These are phyloP conservation scores for Dactylonectria macrodidyma DNA, from an alignment of 2,329 filamentous ascomycete species.

Conservation along the genomic window DNA sequence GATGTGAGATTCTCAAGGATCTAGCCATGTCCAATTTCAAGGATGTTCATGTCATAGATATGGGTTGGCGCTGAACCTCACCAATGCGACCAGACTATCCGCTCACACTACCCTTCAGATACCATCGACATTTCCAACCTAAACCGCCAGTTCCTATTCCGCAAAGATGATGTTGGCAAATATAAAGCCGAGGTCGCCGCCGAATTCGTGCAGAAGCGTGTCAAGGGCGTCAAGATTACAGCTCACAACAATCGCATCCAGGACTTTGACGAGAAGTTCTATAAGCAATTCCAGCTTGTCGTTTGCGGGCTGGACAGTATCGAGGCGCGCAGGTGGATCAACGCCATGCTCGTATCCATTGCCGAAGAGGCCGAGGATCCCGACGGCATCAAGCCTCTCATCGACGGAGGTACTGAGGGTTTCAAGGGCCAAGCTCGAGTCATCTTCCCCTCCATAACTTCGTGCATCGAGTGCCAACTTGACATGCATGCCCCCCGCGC, in stretches of 20 bases:
- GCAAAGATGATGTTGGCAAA: constrained; percentile 90
- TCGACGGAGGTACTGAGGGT: constrained; percentile 97
- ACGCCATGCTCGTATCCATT: constrained; percentile 91
- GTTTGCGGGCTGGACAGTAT: constrained; percentile 97
- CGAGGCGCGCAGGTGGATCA: constrained; percentile 98
- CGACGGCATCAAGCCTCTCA: constrained; percentile 91
- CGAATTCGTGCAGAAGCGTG: constrained; percentile 88
- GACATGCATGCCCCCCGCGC: constrained; percentile 98
- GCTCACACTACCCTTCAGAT: constrained; percentile 66
- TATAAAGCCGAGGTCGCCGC: constrained; percentile 95
- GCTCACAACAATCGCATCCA: constrained; percentile 96
- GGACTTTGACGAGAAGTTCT: constrained; percentile 96
- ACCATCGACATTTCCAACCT: constrained; percentile 99
- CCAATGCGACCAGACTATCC: not conserved
- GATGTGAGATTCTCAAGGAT: constrained; percentile 97
- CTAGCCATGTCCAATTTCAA: constrained; percentile 95
- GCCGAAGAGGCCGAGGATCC: constrained; percentile 83
- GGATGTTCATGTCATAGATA: constrained; percentile 98
- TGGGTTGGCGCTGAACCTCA: constrained; percentile 73
- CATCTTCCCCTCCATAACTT: constrained; percentile 91
- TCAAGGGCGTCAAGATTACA: constrained; percentile 92
- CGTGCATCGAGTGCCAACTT: constrained; percentile 97
- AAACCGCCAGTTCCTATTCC: constrained; percentile 97
- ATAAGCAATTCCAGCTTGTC: constrained; percentile 95
- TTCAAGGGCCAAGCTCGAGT: constrained; percentile 98